Evolutionary conservation across 768 basidiomycete genomes (phyloP), one percentile per base, ranked within the genome.

Genomic region (Coprinellus aureogranulatus): DNA sequence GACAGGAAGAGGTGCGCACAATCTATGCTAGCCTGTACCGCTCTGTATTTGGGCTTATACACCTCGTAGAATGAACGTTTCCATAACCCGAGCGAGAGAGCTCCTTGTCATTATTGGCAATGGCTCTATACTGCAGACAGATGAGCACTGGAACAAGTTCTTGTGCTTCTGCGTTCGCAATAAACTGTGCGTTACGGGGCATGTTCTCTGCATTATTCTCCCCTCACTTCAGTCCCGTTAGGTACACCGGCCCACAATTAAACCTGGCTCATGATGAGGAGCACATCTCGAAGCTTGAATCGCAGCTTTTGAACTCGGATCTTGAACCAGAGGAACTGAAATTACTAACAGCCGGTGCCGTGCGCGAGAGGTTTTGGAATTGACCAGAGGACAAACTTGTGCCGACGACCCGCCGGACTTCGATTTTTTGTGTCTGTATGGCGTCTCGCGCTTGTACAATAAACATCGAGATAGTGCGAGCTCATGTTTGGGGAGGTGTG

Each of bases 1-100:
- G 79, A 81, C 57, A 68, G 75, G 27, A 82, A 82, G 65, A 66
- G 81, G 81, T 77, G 50, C 22, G 67, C 57, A 4, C 52, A 42
- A 12, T n/a, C 16, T 10, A 9, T 27, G n/a, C 23, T 8, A 25
- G 22, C 20, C 10, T 30, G n/a, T n/a, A n/a, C n/a, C n/a, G n/a
- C n/a, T 45, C 42, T 57, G 11, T 37, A 16, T 31, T 44, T 34
- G n/a, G n/a, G 27, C 37, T 30, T 22, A 26, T 28, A 31, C 25
- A 44, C 53, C 25, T 46, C 28, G 4, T 11, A 25, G 81, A 58
- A 80, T 82, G 80, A 82, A 82, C 55, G 81, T 81, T 8, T 77
- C 79, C 10, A 80, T 82, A 27, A 81, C 81, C 2, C 78, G 81
- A n/a, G 81, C 81, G 2, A 81, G 76, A 59, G 79, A 81, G 58